Percentiles rank a stretch among this genome's conserved stretches.
These are phyloP conservation scores for Aschersonia sp. DNA, from an alignment of 2,329 filamentous ascomycete species.

Conservation along the genomic window DNA sequence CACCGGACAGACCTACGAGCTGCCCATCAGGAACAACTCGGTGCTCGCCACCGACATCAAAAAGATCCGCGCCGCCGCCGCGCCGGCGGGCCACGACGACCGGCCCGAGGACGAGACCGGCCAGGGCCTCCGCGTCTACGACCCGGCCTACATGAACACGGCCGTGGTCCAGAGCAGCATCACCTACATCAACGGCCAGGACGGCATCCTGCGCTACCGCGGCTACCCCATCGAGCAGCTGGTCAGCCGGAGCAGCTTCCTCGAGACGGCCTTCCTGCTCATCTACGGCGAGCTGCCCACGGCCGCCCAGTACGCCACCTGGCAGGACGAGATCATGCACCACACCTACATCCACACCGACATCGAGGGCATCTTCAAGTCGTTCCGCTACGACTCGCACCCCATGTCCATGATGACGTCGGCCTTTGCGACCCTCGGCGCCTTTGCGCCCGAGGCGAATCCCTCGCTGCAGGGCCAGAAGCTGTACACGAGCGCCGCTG, in stretches of 20 bases:
- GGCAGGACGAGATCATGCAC: conserved; percentile 34
- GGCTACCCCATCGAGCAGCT: conserved; percentile 37
- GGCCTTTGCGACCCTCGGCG: conserved; percentile 32
- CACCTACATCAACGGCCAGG: conserved; percentile 36
- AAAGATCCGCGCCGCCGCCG: conserved; percentile 27
- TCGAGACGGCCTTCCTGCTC: conserved; percentile 34
- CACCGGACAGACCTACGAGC: conserved; percentile 30
- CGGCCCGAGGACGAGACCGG: conserved; percentile 29
- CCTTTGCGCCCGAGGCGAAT: conserved; percentile 34
- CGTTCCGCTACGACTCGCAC: conserved; percentile 35
- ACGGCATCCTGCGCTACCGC: conserved; percentile 35
- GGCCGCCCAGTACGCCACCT: conserved; percentile 20
- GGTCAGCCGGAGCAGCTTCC: conserved; percentile 31
- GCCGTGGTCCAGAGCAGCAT: conserved; percentile 33
- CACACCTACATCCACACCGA: conserved; percentile 34
- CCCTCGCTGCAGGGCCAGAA: conserved; percentile 33
- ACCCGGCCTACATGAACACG: conserved; percentile 39
- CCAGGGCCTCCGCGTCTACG: conserved; percentile 33
- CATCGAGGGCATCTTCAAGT: conserved; percentile 34
- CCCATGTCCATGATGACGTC: conserved; percentile 37
- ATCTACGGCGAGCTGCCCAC: conserved; percentile 36
- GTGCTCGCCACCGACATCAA: conserved; percentile 36
- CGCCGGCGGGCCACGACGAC: conserved; percentile 9
- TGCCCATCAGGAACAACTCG: conserved; percentile 33
- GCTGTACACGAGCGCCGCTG: conserved; percentile 21